These are phyloP conservation scores for Mycena citricolor DNA, from an alignment of 1,284 basidiomycete species.

Conservation along the genomic window DNA sequence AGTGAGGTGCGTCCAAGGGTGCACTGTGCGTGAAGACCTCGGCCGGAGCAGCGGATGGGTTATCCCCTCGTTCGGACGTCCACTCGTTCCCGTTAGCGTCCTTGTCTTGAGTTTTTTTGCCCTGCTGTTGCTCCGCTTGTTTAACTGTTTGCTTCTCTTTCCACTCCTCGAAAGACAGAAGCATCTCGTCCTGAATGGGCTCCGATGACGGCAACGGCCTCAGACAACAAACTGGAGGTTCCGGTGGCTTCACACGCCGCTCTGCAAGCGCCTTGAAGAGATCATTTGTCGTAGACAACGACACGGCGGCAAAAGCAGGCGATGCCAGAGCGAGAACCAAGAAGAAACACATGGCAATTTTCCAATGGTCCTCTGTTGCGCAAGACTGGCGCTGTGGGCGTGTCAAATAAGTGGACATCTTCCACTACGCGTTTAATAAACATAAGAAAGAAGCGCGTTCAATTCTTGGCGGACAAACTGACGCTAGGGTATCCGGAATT, in stretches of 20 bases:
- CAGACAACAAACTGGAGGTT: conserved; percentile 66
- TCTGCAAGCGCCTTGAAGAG: conserved; percentile 57
- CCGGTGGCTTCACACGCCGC: conserved; percentile 45
- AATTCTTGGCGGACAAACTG: too few relatives aligned
- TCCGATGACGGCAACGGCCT: conserved; percentile 51
- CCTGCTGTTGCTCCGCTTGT: conserved; percentile 17
- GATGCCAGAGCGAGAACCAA: conserved; percentile 42
- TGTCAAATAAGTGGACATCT: too few relatives aligned
- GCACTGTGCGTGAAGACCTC: conserved; percentile 13
- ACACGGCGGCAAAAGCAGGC: conserved; percentile 38
- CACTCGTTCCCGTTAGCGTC: conserved; percentile 23
- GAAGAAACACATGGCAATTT: too few relatives aligned
- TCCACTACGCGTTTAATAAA: too few relatives aligned
- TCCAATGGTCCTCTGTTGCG: too few relatives aligned
- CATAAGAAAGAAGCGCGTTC: too few relatives aligned
- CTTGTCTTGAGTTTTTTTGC: conserved; percentile 33
- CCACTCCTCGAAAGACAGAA: conserved; percentile 91
- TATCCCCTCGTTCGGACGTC: conserved; percentile 16
- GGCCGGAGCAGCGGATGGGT: conserved; percentile 10
- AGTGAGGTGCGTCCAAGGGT: conserved; percentile 46
- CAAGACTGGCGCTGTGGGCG: too few relatives aligned
- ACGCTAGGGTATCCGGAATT: too few relatives aligned
- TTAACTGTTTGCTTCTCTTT: conserved; percentile 62
- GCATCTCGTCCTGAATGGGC: conserved; percentile 56
- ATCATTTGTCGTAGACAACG: conserved; percentile 56